Conservation (phyloP, 768 basidiomycete genomes). For the Mycena kentingensis region DNA sequence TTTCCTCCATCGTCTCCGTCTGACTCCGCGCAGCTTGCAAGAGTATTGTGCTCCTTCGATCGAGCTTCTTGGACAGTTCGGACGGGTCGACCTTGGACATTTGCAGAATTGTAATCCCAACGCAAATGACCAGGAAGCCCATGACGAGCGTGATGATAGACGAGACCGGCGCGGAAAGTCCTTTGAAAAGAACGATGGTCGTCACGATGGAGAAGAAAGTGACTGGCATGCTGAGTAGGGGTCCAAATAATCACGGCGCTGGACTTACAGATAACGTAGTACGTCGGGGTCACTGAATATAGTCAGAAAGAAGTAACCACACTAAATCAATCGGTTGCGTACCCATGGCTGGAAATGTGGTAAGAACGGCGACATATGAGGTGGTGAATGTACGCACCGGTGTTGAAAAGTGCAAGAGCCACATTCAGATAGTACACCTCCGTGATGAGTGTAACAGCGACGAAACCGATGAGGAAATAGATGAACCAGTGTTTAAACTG, state of each 20-base stretch:
- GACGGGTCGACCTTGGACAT: slow-evolving; percentile 93
- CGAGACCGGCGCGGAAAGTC: slow-evolving; percentile 72
- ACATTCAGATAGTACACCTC: slow-evolving; percentile 97
- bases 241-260: slow-evolving; percentile 15
- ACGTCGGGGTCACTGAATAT: slow-evolving; percentile 74
- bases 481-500: slow-evolving; percentile 95
- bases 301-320: slow-evolving; percentile 25
- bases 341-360: slow-evolving; percentile 60
- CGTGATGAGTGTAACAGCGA: slow-evolving; percentile 80
- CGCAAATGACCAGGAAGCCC: slow-evolving; percentile 88
- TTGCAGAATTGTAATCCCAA: slow-evolving; percentile 94
- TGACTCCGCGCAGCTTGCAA: slow-evolving; percentile 80
- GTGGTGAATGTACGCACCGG: slow-evolving; percentile 60
- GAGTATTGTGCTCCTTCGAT: slow-evolving; percentile 86
- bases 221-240: slow-evolving; percentile 51
- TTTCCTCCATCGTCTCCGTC: slow-evolving; percentile 72
- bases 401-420: slow-evolving; percentile 94
- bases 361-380: neutral
- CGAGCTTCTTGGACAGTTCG: slow-evolving; percentile 68
- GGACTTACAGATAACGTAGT: slow-evolving; percentile 77
- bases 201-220: slow-evolving; percentile 86
- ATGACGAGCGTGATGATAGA: slow-evolving; percentile 90
- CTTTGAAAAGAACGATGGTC: slow-evolving; percentile 88
- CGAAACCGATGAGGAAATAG: slow-evolving; percentile 84
- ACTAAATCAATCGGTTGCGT: slow-evolving; percentile 21